Evolutionary conservation across 106 monocot genomes (phyloP).

Genomic region (Hemerocallis citrina): DNA sequence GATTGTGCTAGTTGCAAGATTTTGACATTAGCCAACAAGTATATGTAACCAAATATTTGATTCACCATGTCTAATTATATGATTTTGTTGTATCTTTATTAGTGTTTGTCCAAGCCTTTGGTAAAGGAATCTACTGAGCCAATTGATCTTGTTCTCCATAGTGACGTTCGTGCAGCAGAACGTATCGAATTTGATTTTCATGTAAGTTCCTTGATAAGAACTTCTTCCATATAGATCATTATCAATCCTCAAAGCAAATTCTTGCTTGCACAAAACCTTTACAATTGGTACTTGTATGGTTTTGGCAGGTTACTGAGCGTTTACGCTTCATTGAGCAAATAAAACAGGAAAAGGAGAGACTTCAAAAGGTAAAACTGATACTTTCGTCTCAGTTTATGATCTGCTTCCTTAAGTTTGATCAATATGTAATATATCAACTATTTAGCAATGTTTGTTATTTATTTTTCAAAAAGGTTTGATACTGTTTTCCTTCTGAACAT

Average conservation of each 20-base stretch:
- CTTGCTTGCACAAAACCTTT: not conserved
- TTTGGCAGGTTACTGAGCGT: slow-evolving; percentile 42
- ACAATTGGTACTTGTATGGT: not conserved
- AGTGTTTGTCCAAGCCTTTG: slow-evolving; percentile 56
- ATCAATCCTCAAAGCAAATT: too few relatives aligned
- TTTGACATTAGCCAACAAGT: too few relatives aligned
- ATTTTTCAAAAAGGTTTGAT: too few relatives aligned
- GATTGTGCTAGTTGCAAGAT: too few relatives aligned
- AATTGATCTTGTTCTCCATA: slow-evolving; percentile 63
- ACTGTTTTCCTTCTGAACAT: too few relatives aligned
- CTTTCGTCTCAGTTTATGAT: too few relatives aligned
- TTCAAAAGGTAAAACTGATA: slow-evolving; percentile 61
- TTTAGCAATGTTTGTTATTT: too few relatives aligned
- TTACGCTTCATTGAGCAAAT: slow-evolving; percentile 37
- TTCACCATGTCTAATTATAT: not conserved
- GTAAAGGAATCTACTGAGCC: slow-evolving; percentile 67
- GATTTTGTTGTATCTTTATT: not conserved
- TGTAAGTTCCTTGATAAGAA: slow-evolving; percentile 26
- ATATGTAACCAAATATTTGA: too few relatives aligned
- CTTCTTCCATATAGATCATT: not conserved
- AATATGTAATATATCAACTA: too few relatives aligned
- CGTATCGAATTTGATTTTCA: slow-evolving; percentile 71
- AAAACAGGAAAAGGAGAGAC: slow-evolving; percentile 51
- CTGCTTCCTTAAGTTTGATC: too few relatives aligned
- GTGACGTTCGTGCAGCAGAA: slow-evolving; percentile 61